Evolutionary conservation across 306 rosid genomes (phyloP).

Genomic region (Argentina anserina): DNA sequence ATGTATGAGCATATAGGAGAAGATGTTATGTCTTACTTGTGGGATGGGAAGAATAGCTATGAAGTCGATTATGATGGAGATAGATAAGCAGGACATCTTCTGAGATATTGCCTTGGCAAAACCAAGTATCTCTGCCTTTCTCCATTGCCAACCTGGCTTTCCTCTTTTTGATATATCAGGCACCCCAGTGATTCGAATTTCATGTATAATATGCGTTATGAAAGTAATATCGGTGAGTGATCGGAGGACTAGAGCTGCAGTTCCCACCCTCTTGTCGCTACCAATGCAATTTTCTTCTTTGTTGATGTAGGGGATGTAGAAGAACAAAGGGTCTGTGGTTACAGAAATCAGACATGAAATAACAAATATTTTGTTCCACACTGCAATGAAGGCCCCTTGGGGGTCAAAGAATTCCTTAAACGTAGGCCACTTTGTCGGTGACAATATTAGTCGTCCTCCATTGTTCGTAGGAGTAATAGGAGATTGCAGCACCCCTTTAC

Average conservation of each 20-base stretch:
- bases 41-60: conserved; percentile 34
- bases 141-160: not conserved
- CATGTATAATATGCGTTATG: not conserved
- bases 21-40: conserved; percentile 3
- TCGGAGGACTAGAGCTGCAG: conserved; percentile 1
- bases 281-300: not conserved
- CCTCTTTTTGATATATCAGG: not conserved
- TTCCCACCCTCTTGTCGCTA: not conserved
- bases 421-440: not conserved
- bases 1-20: not conserved
- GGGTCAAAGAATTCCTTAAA: not conserved
- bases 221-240: not conserved
- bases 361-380: not conserved
- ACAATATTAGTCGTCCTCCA: not conserved
- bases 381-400: not conserved
- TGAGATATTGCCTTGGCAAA: not conserved
- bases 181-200: not conserved
- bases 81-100: not conserved
- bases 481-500: not conserved
- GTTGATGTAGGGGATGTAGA: conserved; percentile 1
- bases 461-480: not conserved
- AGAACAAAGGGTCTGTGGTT: not conserved
- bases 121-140: not conserved
- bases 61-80: conserved; percentile 22
- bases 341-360: not conserved